These are phyloP conservation scores for Diophrys appendiculata DNA, from an alignment of 73 alveolate genomes.

Conservation along the genomic window DNA sequence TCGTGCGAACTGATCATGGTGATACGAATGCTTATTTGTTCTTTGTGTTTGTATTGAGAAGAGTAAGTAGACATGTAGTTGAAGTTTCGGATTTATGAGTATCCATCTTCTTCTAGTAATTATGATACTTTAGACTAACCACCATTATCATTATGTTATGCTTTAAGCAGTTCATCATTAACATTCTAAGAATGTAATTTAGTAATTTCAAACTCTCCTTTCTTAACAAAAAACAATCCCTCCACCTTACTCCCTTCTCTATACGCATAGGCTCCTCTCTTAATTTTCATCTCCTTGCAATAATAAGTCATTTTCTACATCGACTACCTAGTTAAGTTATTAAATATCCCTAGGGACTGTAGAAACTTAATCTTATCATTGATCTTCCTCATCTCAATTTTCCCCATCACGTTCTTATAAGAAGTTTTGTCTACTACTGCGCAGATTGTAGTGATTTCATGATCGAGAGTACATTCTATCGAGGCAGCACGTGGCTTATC, in stretches of 20 bases:
- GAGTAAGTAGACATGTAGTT: neutral
- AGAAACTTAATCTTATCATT: conserved; percentile 32
- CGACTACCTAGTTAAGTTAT: conserved; percentile 36
- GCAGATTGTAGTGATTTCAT: conserved; percentile 4
- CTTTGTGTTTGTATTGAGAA: neutral
- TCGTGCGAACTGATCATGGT: neutral
- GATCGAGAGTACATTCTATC: conserved; percentile 38
- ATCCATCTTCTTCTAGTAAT: neutral
- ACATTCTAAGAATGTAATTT: no score
- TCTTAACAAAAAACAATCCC: conserved; percentile 51
- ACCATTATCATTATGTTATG: neutral
- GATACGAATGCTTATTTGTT: no score
- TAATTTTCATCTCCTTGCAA: conserved; percentile 33
- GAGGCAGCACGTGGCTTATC: conserved; percentile 55
- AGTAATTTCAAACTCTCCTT: conserved; percentile 53
- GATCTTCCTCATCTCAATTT: conserved; percentile 23
- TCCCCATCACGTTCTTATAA: conserved; percentile 37
- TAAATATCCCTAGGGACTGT: conserved; percentile 7
- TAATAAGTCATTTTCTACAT: conserved; percentile 60
- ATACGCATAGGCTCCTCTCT: conserved; percentile 40
- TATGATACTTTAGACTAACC: neutral
- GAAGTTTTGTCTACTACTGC: conserved; percentile 28
- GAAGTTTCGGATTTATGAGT: neutral
- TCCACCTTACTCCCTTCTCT: conserved; percentile 49
- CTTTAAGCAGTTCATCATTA: neutral